Conservation (phyloP, 345 rosid species). For the Passiflora organensis region DNA sequence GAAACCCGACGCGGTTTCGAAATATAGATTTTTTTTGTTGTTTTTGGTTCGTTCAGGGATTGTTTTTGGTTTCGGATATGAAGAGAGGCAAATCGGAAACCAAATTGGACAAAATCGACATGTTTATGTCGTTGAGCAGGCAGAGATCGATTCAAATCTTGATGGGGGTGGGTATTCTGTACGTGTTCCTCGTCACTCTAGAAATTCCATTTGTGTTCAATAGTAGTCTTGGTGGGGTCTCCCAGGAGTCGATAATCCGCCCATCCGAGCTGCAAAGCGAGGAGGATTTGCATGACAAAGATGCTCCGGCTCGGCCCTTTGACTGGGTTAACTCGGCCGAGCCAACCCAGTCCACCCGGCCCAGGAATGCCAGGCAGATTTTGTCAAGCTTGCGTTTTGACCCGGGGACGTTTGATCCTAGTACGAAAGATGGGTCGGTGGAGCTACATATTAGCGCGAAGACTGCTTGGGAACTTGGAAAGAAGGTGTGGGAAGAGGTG, state of each 20-base stretch:
- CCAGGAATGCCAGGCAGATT: slow-evolving; percentile 5
- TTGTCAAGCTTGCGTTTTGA: slow-evolving; percentile 57
- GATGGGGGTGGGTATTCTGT: slow-evolving; percentile 47
- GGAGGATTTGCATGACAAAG: slow-evolving; percentile 31
- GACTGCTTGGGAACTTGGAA: slow-evolving; percentile 70
- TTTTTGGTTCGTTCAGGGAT: too few species aligned
- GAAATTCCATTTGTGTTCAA: slow-evolving; percentile 77
- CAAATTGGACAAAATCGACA: slow-evolving; percentile 41
- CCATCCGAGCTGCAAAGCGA: slow-evolving; percentile 47
- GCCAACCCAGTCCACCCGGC: slow-evolving; percentile 19
- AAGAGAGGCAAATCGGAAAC: slow-evolving; percentile 46
- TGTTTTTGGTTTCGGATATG: slow-evolving; percentile 25
- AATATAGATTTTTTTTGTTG: neutral
- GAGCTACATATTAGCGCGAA: slow-evolving; percentile 74
- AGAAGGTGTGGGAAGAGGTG: slow-evolving; percentile 63
- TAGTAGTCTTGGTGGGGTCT: slow-evolving; percentile 29
- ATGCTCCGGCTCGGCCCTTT: slow-evolving; percentile 56
- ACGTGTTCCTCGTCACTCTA: slow-evolving; percentile 52
- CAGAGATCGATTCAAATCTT: slow-evolving; percentile 68
- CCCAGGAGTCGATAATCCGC: slow-evolving; percentile 45
- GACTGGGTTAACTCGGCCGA: slow-evolving; percentile 35
- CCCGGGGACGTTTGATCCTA: slow-evolving; percentile 46
- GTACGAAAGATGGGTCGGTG: slow-evolving; percentile 51
- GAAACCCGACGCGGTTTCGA: too few species aligned
- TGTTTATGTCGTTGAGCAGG: slow-evolving; percentile 40